A percentile compares a stretch with the other conserved stretches of the same genome.
Conservation (phyloP, 495 filamentous ascomycete species). For the Paragyromitra xinjiangensis region DNA sequence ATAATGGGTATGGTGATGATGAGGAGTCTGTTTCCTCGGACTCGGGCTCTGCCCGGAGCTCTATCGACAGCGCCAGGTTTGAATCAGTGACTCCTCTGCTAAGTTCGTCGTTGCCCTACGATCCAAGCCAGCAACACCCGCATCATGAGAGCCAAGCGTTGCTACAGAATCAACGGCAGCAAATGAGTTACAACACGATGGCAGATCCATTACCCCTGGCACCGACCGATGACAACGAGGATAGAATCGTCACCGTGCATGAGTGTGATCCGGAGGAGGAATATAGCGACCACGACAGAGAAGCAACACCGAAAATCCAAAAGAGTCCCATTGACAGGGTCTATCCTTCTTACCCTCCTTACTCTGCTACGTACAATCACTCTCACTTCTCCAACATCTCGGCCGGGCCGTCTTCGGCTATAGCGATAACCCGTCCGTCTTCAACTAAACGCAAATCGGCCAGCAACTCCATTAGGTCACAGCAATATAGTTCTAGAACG, state of each 20-base stretch:
- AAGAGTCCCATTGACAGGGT: slow-evolving; percentile 45
- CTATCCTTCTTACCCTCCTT: slow-evolving; percentile 55
- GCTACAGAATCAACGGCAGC: slow-evolving; percentile 46
- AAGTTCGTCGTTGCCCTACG: slow-evolving; percentile 56
- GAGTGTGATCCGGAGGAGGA: slow-evolving; percentile 43
- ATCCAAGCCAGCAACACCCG: slow-evolving; percentile 53
- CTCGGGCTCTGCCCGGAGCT: slow-evolving; percentile 44
- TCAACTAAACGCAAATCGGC: slow-evolving; percentile 38
- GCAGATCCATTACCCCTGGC: slow-evolving; percentile 43
- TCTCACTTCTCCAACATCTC: slow-evolving; percentile 44
- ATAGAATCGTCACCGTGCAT: slow-evolving; percentile 50
- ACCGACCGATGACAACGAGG: slow-evolving; percentile 44
- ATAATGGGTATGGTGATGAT: slow-evolving; percentile 56
- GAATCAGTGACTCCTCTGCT: slow-evolving; percentile 52
- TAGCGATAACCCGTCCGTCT: slow-evolving; percentile 18
- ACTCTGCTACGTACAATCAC: slow-evolving; percentile 53
- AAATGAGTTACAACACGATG: slow-evolving; percentile 55
- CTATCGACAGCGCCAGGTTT: slow-evolving; percentile 40
- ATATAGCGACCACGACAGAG: slow-evolving; percentile 32
- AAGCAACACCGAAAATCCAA: slow-evolving; percentile 35
- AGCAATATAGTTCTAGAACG: slow-evolving; percentile 31
- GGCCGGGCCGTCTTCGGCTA: slow-evolving; percentile 29
- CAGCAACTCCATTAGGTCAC: slow-evolving; percentile 1
- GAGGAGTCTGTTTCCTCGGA: slow-evolving; percentile 54
- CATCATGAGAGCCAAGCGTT: slow-evolving; percentile 55